Evolutionary conservation across 495 filamentous ascomycete species (phyloP), one percentile per base, ranked within the genome.

Genomic region (Xylaria flabelliformis): DNA sequence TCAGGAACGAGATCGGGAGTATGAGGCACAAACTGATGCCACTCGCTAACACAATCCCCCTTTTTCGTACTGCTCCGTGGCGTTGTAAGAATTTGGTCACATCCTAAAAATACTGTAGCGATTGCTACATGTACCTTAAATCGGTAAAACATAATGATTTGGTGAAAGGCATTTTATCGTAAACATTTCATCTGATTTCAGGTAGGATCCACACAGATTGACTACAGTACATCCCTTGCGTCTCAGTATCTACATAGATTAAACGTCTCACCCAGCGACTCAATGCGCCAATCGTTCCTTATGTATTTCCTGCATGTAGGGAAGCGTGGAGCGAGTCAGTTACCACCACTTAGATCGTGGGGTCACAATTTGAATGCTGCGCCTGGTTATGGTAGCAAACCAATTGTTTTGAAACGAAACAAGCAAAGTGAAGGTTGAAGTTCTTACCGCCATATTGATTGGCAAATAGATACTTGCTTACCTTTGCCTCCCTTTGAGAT

Each of bases 361-460:
- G 53, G 53, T 32, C 26, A 56, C 50, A 26, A 26, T 53, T 24
- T 13, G 10, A 53, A 53, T 3, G 26, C 50, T 29, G 62, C 21
- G 42, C 42, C 42, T 32, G 7, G 39, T 17, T 29, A 17, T 24
- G 24, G 17, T 9, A 39, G 64, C 17, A 39, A 44, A 29, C 64
- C 32, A 50, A 53, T 51, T 66, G 46, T 53, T n/a, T 64, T 15
- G 29, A 56, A 61, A 39, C n/a, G 10, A 24, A 51, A 53, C 26
- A 39, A 48, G 3, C 34, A 50, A 67, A 42, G 41, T 39, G 46
- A 13, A 24, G 3, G 15, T n/a, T 21, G 7, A 21, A 26, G 13
- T 17, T 46, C 21, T 44, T 10, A 63, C 62, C 39, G 62, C 7
- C 36, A 12, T 63, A 51, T 66, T 17, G 29, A 44, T 48, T 64